Conservation (phyloP, 1,284 basidiomycete species). For the Puccinia polysora region DNA sequence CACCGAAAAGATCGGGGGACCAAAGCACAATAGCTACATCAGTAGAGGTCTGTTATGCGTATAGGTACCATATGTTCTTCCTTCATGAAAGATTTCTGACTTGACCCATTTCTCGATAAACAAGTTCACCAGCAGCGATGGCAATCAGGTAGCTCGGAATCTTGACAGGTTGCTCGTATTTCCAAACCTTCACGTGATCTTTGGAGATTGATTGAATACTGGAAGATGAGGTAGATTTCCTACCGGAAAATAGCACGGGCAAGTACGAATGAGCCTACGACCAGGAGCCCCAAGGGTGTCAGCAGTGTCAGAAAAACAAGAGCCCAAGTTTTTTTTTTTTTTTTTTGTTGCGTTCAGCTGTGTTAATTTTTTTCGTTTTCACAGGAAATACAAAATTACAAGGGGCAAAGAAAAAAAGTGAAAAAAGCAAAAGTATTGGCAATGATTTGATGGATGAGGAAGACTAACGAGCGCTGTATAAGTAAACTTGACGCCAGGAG, state of each 20-base stretch:
- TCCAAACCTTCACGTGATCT: conserved; percentile 58
- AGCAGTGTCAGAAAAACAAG: too few species aligned
- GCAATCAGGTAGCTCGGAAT: conserved; percentile 42
- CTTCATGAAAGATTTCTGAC: conserved; percentile 57
- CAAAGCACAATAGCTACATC: conserved; percentile 80
- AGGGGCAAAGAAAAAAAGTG: too few species aligned
- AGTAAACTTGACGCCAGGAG: conserved; percentile 55
- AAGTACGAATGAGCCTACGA: conserved; percentile 60
- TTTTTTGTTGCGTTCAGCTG: too few species aligned
- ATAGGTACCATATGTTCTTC: too few species aligned
- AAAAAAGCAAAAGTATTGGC: neutral
- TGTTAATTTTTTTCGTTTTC: too few species aligned
- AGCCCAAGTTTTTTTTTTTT: neutral
- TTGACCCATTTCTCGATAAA: conserved; percentile 57
- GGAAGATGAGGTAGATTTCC: conserved; percentile 56
- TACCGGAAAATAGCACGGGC: conserved; percentile 76
- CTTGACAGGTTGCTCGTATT: conserved; percentile 45
- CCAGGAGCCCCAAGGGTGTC: neutral
- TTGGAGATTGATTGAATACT: conserved; percentile 63
- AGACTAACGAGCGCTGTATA: conserved; percentile 66
- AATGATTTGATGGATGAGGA: neutral
- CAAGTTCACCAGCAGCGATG: conserved; percentile 40
- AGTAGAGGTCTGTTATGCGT: conserved; percentile 77
- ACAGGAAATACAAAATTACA: too few species aligned
- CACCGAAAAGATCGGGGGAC: conserved; percentile 58